Conservation (phyloP, 768 basidiomycete species). For the Lentinula raphanica region DNA sequence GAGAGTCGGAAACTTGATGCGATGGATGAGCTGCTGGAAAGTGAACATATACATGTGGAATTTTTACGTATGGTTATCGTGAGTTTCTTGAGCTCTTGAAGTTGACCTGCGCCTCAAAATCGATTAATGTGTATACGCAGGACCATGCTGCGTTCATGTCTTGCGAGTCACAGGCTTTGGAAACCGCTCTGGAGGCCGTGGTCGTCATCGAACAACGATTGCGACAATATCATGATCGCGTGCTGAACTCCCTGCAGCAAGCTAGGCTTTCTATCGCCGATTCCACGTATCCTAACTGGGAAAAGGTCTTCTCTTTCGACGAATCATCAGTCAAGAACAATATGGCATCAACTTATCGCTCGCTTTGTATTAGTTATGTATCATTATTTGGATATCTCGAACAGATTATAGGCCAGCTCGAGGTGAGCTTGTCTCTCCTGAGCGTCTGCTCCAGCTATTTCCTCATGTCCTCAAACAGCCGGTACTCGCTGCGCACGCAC, state of each 20-base stretch:
- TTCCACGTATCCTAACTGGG: slow-evolving; percentile 21
- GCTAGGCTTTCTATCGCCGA: not conserved
- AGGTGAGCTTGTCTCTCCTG: slow-evolving; percentile 14
- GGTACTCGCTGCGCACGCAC: slow-evolving; percentile 18
- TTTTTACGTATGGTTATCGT: slow-evolving; percentile 26
- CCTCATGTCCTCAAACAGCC: slow-evolving; percentile 8
- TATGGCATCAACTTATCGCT: slow-evolving; percentile 30
- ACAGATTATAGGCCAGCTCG: slow-evolving; percentile 9
- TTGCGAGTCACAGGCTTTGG: slow-evolving; percentile 12
- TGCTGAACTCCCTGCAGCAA: slow-evolving; percentile 7
- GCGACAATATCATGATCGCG: slow-evolving; percentile 22
- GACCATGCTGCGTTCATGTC: slow-evolving; percentile 27
- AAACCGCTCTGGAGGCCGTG: slow-evolving; percentile 22
- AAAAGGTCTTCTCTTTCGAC: slow-evolving; percentile 21
- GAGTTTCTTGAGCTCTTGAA: slow-evolving; percentile 9
- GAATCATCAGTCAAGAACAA: slow-evolving; percentile 22
- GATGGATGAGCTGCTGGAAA: slow-evolving; percentile 27
- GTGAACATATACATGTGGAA: slow-evolving; percentile 26
- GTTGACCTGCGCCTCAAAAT: too few relatives aligned
- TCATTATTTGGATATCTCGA: slow-evolving; percentile 23
- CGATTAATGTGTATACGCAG: too few relatives aligned
- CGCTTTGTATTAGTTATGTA: slow-evolving; percentile 29
- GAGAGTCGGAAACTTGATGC: slow-evolving; percentile 18
- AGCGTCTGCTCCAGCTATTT: not conserved
- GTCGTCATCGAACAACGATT: slow-evolving; percentile 23